These are phyloP conservation scores for Coemansia sp. DNA, from an alignment of 192 early-diverging fungal species.

Conservation along the genomic window DNA sequence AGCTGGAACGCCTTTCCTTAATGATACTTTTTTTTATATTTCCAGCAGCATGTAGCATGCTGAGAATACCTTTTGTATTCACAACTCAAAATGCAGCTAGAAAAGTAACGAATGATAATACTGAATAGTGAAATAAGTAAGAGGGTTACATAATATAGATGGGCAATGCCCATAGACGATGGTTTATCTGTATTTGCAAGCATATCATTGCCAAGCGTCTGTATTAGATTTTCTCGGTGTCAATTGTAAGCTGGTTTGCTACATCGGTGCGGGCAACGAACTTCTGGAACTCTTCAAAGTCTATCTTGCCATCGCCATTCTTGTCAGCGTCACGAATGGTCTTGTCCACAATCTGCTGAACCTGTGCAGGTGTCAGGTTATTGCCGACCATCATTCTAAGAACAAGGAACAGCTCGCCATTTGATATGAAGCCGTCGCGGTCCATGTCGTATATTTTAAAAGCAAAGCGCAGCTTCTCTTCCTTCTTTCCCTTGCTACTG, in stretches of 20 bases:
- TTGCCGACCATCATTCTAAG: slow-evolving; percentile 99
- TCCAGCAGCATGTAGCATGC: background rate
- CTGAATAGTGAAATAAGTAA: background rate
- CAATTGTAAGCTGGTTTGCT: slow-evolving; percentile 93
- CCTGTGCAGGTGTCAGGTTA: slow-evolving; percentile 92
- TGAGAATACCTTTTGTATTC: background rate
- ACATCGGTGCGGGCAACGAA: slow-evolving; percentile 97
- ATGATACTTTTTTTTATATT: background rate
- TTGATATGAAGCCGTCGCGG: slow-evolving; percentile 97
- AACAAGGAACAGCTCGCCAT: slow-evolving; percentile 97
- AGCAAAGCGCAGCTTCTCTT: slow-evolving; percentile 92
- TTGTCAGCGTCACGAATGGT: slow-evolving; percentile 98
- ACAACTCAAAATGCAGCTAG: background rate
- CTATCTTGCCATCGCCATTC: slow-evolving; percentile 93
- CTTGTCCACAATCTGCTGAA: slow-evolving; percentile 99
- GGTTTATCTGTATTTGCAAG: background rate
- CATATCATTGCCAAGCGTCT: background rate
- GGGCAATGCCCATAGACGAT: background rate
- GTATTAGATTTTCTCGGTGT: slow-evolving; percentile 51
- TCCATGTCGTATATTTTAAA: slow-evolving; percentile 99
- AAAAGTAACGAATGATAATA: background rate
- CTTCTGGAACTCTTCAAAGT: slow-evolving; percentile 93
- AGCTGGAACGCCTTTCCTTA: background rate
- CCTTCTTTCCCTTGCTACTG: slow-evolving; percentile 89
- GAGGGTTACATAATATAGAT: background rate